Base-by-base conservation (phyloP, 139 green algal species). In the Chlorella vulgaris region DNA sequence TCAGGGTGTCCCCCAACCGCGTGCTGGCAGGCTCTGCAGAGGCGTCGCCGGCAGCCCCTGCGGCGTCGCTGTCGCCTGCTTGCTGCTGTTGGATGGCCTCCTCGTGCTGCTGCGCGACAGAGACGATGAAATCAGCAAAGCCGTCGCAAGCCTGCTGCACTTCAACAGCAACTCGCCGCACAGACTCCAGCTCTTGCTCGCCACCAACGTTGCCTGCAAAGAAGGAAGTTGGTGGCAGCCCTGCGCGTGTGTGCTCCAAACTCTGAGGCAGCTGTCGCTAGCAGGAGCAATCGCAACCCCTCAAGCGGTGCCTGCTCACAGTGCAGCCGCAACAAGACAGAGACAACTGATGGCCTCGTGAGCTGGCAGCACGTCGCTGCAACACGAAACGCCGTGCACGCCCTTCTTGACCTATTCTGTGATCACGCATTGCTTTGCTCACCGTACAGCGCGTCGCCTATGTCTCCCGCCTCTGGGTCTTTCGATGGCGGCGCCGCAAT, bases 401-500 rank as follows among this genome's bases (percentile, higher is more conserved):
- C n/a, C n/a, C n/a, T n/a, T n/a, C n/a, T n/a, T n/a, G n/a, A n/a
- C n/a, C n/a, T n/a, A n/a, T n/a, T n/a, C 29, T 26, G 36, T 22
- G 15, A 61, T 7, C 35, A n/a, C 33, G 15, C 6, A 3, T 7
- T 31, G 7, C 22, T 4, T 7, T 35, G 29, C 67, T 73, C 39
- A 78, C 78, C 82, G 76, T 97, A 97, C 38, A 97, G 83, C 7
- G 93, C 87, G 80, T 97, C 93, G 33, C 92, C 87, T 26, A 97
- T 93, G 80, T 97, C 93, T 29, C 85, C 69, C 0, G 67, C 89
- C 8, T 94, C 91, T 7, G 66, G 33, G 60, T 83, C 36, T 26
- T 29, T 28, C 22, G 38, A 43, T 29, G 43, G 43, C 2, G 33
- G 65, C 7, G 35, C 63, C 18, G 68, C 60, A 35, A 84, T 29